Evolutionary conservation across 2,329 filamentous ascomycete species (phyloP), one percentile per base, ranked within the genome.

Genomic region (Neofusicoccum kwambonambiense): DNA sequence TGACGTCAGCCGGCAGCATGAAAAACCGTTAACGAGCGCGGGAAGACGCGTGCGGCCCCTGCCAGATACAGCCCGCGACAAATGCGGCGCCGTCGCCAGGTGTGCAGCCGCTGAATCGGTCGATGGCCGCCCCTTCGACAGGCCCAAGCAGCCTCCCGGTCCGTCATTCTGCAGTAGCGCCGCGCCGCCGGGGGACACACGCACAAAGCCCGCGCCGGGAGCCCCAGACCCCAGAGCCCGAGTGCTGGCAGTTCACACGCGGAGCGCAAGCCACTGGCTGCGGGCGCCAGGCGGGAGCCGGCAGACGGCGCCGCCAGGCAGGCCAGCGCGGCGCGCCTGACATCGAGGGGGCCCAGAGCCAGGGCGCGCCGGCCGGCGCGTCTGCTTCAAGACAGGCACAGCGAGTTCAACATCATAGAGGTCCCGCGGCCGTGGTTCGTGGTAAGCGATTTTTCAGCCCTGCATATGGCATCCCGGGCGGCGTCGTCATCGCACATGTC

Each of bases 1-100:
- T 64, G 61, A 64, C 61, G 61, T 64, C 61, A 64, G 51, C 51
- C 61, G 50, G 61, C 61, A 64, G 61, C 61, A 35, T 22, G 42
- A 22, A 47, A 60, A 60, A 39, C 50, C 56, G 56, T 51, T 63
- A 63, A 45, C 61, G 50, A 35, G 49, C 27, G 61, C 61, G 61
- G 61, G 61, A 64, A 47, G 61, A 64, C 61, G 61, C 60, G 60
- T 45, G 49, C 61, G 61, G 61, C 41, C 56, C 56, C 42, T 47
- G 56, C 42, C 41, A 60, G 56, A 60, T 35, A 37, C 39, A 45
- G 54, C 54, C 39, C 17, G 54, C 54, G 41, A 58, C 56, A 60
- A 19, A 60, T 35, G 56, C 56, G 56, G 27, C 41, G 22, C 27
- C 54, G 13, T 15, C 37, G 7, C 11, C 35, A 41, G n/a, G 51